phyloP scores from a whole-genome alignment of 352 stramenopile species.

The Pythium dissotocum region DNA sequence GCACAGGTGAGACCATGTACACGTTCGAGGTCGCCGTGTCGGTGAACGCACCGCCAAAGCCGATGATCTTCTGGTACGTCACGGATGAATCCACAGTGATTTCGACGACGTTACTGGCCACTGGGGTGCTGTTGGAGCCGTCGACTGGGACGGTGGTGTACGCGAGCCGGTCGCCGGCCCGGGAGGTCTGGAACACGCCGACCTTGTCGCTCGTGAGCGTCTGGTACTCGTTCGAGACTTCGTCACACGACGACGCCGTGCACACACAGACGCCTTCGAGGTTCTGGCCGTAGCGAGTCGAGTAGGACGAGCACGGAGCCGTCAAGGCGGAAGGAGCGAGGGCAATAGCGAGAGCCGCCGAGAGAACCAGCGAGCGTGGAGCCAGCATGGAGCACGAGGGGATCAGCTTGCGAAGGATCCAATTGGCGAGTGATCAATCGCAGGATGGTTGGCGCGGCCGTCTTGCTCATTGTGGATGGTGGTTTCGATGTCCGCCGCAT shows the following conservation, averaged over 20 bases:
- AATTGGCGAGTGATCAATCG: too few relatives aligned
- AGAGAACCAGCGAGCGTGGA: neutral
- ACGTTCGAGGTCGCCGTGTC: constrained; percentile 81
- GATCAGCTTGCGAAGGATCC: too few relatives aligned
- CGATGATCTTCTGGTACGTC: constrained; percentile 78
- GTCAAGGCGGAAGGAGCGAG: neutral
- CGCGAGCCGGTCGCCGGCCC: constrained; percentile 39
- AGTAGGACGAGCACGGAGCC: constrained; percentile 30
- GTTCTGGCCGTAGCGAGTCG: constrained; percentile 38
- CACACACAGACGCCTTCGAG: constrained; percentile 56
- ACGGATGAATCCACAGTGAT: constrained; percentile 38
- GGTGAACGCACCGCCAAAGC: constrained; percentile 90
- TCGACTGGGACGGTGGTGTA: constrained; percentile 26
- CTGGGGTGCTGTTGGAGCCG: constrained; percentile 1
- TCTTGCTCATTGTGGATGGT: too few relatives aligned
- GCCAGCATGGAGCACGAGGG: neutral
- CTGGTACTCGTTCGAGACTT: constrained; percentile 46
- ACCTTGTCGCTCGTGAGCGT: constrained; percentile 33
- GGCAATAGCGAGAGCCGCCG: neutral
- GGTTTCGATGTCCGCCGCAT: too few relatives aligned
- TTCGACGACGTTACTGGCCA: constrained; percentile 29
- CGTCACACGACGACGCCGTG: constrained; percentile 47
- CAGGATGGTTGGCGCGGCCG: too few relatives aligned
- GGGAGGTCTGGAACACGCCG: constrained; percentile 45
- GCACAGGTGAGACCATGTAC: constrained; percentile 44